Evolutionary conservation across 805 yeast genomes (phyloP).

Genomic region (Yarrowia sp.): DNA sequence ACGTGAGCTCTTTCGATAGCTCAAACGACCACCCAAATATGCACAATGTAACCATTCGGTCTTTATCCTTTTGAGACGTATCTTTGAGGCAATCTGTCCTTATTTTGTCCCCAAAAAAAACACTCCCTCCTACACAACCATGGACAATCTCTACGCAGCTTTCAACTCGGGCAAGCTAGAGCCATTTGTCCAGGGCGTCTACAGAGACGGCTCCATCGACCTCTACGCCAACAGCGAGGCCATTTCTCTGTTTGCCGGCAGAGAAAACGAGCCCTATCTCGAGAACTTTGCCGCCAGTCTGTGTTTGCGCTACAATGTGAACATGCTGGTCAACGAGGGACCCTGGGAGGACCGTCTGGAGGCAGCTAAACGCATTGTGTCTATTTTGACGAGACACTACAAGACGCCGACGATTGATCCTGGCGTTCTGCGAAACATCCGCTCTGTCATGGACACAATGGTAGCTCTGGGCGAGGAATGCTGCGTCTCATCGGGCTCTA

Average conservation of each 20-base stretch:
- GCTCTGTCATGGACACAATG: not conserved
- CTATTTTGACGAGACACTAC: not conserved
- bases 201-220: not conserved
- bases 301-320: not conserved
- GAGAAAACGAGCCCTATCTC: not conserved
- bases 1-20: no score
- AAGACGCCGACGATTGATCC: not conserved
- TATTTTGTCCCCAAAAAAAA: no score
- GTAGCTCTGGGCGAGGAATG: slow-evolving; percentile 8
- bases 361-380: not conserved
- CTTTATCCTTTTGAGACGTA: not conserved
- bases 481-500: slow-evolving; percentile 1
- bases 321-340: not conserved
- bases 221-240: not conserved
- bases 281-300: not conserved
- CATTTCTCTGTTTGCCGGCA: not conserved
- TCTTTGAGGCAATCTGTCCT: not conserved
- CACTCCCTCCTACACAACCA: not conserved
- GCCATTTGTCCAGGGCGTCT: not conserved
- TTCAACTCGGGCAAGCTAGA: slow-evolving; percentile 5
- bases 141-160: slow-evolving; percentile 2
- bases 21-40: not conserved
- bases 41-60: not conserved
- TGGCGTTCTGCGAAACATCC: not conserved
- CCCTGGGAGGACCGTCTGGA: not conserved